Base-by-base conservation (phyloP, 1,284 basidiomycete species). In the Tremellales sp. region DNA sequence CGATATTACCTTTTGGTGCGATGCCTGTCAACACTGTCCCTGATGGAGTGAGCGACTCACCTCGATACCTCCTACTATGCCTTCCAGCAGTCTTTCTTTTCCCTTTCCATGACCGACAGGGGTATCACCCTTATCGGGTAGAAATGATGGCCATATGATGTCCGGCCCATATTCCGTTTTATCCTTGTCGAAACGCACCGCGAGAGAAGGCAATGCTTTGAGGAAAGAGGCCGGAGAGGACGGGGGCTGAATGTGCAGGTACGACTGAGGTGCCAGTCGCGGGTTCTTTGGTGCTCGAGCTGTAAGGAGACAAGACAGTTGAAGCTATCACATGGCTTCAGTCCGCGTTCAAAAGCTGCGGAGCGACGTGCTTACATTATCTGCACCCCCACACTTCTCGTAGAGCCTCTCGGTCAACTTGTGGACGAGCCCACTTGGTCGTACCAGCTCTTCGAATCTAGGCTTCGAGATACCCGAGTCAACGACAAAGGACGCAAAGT, bases 371-470 rank as follows among this genome's bases (percentile, higher is more conserved):
- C 65, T 31, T 43, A 71, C 68, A 32, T 61, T 43, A 8, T 53
- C 50, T 24, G 66, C 65, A 9, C 53, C 54, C 5, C 59, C 60
- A 49, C 60, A 59, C 51, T 68, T 71, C 45, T 69, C 67, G 57
- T 66, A 58, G n/a, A 71, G 45, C 9, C 68, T 50, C 48, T 66
- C 61, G 9, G 67, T 58, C 19, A 71, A 51, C 35, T 61, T 60
- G 42, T 69, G 63, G 4, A 71, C 60, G 14, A 63, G 49, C 22
- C 68, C 68, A 36, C 66, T 59, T 12, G 54, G 36, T 37, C 65
- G 59, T 40, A 66, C 60, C 34, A 71, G 61, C 49, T 60, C 52
- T 26, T 40, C 28, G 50, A 56, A 71, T n/a, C 52, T 50, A n/a
- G 57, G 54, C 22, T 59, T 50, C 1, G 66, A 48, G n/a, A 71